phyloP scores from a whole-genome alignment of 257 asterid genomes.

The Lycium barbarum region DNA sequence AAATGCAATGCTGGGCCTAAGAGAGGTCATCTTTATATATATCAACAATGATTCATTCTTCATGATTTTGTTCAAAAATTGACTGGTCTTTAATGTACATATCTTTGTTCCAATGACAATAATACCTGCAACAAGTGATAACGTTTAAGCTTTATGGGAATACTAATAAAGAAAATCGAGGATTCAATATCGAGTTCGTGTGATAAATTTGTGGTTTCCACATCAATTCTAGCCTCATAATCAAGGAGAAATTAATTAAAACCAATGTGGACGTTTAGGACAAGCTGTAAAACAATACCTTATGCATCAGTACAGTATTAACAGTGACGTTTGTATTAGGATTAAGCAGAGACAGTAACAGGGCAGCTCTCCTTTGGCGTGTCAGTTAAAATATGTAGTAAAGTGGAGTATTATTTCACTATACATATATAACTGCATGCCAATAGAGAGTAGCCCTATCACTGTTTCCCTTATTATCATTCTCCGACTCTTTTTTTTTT shows the following conservation, averaged over 20 bases:
- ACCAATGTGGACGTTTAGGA: too few species aligned
- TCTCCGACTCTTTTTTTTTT: background rate
- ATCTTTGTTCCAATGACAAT: background rate
- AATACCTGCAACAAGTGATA: background rate
- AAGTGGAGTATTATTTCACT: background rate
- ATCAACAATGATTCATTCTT: too few species aligned
- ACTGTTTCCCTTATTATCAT: constrained; percentile 47
- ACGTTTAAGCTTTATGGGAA: background rate
- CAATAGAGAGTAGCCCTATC: constrained; percentile 57
- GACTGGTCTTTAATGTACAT: background rate
- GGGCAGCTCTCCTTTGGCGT: constrained; percentile 83
- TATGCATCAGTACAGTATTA: too few species aligned
- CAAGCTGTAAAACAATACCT: too few species aligned
- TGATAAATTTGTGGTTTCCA: background rate
- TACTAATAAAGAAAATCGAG: background rate
- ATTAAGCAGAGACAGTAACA: constrained; percentile 49
- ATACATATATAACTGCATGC: constrained; percentile 38
- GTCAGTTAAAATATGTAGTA: background rate
- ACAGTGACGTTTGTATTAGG: background rate
- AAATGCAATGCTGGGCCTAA: too few species aligned
- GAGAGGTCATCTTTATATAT: too few species aligned
- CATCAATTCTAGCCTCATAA: too few species aligned
- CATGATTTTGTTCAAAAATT: background rate
- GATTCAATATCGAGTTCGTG: background rate
- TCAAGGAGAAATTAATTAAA: too few species aligned